These are phyloP conservation scores for Carex kokanica DNA, from an alignment of 176 grass and related monocot genomes.

Conservation along the genomic window DNA sequence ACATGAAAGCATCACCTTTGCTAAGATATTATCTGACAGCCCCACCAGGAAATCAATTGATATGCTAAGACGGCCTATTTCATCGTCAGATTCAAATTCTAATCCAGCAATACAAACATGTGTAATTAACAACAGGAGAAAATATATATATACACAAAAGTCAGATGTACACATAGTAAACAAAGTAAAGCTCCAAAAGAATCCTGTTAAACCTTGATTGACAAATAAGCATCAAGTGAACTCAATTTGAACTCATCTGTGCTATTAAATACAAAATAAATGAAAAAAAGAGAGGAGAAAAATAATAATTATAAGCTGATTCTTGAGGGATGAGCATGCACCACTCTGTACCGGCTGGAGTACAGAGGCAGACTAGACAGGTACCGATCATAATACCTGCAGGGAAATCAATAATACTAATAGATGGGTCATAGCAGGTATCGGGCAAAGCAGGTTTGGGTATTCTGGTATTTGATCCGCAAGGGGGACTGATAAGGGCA, in stretches of 20 bases:
- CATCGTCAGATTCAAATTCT: constrained; percentile 65
- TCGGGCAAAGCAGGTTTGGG: no score
- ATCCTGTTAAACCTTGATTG: not conserved
- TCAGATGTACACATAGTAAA: not conserved
- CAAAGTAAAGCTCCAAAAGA: not conserved
- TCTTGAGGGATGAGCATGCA: not conserved
- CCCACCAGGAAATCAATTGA: constrained; percentile 78
- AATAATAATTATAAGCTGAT: not conserved
- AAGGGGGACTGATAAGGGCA: no score
- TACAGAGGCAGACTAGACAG: no score
- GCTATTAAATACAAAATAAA: not conserved
- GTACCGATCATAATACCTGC: no score
- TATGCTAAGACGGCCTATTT: constrained; percentile 68
- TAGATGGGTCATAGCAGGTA: no score
- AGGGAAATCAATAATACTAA: no score
- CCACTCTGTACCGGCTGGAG: no score
- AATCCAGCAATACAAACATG: constrained; percentile 1
- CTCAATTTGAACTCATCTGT: not conserved
- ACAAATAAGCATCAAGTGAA: not conserved
- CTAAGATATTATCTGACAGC: constrained; percentile 50
- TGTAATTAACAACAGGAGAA: not conserved
- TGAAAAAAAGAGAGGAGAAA: not conserved
- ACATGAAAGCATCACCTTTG: constrained; percentile 37
- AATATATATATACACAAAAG: not conserved
- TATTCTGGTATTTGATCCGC: no score